Evolutionary conservation across 2,329 filamentous ascomycete species (phyloP).

Genomic region (Diplocarpon mali): DNA sequence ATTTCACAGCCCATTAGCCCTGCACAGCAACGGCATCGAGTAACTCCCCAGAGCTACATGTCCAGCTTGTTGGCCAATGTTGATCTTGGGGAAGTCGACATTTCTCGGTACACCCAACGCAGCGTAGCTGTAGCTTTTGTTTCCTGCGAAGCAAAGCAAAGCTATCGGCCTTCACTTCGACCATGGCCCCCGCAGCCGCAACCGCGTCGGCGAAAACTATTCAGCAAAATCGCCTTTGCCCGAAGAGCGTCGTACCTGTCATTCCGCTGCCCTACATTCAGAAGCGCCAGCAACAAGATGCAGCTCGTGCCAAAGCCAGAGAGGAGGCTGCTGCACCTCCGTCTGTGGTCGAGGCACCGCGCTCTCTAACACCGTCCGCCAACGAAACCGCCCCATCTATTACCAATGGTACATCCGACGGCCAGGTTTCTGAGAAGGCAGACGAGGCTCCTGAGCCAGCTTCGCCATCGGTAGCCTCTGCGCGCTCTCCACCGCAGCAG

Average conservation of each 20-base stretch:
- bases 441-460: constrained; percentile 5
- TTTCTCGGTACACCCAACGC: constrained; percentile 8
- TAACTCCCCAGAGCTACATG: constrained; percentile 28
- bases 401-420: constrained; percentile 14
- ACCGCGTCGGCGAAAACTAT: constrained; percentile 22
- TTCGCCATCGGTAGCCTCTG: constrained; percentile 1
- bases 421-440: constrained; percentile 4
- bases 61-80: constrained; percentile 26
- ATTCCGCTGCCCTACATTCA: constrained; percentile 27
- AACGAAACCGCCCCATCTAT: constrained; percentile 7
- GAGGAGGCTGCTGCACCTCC: constrained; percentile 11
- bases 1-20: not conserved
- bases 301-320: constrained; percentile 17
- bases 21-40: not conserved
- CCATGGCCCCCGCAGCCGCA: constrained; percentile 22
- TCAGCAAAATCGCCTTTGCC: constrained; percentile 24
- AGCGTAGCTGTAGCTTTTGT: not conserved
- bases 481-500: constrained; percentile 2
- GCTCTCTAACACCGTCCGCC: constrained; percentile 8
- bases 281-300: constrained; percentile 23
- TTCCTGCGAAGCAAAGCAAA: not conserved
- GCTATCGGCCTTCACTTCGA: constrained; percentile 4
- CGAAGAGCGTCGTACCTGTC: constrained; percentile 24
- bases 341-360: constrained; percentile 5
- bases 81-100: constrained; percentile 29